A percentile compares a stretch with the other conserved stretches of the same genome.
phyloP scores from a whole-genome alignment of 495 filamentous ascomycete genomes.

The Polyplosphaeria fusca region DNA sequence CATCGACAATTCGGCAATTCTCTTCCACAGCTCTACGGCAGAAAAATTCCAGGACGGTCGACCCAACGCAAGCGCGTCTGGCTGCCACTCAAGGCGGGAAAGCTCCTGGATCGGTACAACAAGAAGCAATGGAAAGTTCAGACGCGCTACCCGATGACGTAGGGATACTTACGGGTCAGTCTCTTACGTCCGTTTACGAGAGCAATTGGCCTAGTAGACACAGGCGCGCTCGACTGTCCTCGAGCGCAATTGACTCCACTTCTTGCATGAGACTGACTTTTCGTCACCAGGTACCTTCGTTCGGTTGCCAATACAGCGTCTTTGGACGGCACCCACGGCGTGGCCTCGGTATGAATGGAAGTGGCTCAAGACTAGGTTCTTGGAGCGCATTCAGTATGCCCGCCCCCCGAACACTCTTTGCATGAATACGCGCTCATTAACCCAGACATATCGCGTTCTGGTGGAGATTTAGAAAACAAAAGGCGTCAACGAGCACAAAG shows the following conservation, averaged over 20 bases:
- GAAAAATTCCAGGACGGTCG: neutral
- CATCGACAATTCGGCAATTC: neutral
- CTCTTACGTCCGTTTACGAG: too few relatives aligned
- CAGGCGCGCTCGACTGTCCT: too few relatives aligned
- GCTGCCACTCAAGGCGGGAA: neutral
- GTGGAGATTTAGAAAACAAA: too few relatives aligned
- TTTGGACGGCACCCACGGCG: neutral
- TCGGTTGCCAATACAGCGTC: neutral
- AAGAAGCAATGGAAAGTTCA: neutral
- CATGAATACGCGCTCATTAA: too few relatives aligned
- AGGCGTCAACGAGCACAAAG: too few relatives aligned
- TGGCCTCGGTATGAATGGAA: conserved; percentile 25
- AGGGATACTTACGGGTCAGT: neutral
- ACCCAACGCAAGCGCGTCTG: neutral
- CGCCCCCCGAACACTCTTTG: too few relatives aligned
- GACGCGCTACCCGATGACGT: neutral
- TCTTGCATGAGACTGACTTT: neutral
- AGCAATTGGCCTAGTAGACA: too few relatives aligned
- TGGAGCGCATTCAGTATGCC: conserved; percentile 9
- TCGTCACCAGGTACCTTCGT: neutral
- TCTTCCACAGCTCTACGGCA: neutral
- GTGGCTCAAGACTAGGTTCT: conserved; percentile 10
- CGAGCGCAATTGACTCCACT: too few relatives aligned
- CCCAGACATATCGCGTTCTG: too few relatives aligned
- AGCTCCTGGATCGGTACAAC: neutral